These are phyloP conservation scores for Aspergillus versicolor DNA, from an alignment of 2,329 filamentous ascomycete species.

Conservation along the genomic window DNA sequence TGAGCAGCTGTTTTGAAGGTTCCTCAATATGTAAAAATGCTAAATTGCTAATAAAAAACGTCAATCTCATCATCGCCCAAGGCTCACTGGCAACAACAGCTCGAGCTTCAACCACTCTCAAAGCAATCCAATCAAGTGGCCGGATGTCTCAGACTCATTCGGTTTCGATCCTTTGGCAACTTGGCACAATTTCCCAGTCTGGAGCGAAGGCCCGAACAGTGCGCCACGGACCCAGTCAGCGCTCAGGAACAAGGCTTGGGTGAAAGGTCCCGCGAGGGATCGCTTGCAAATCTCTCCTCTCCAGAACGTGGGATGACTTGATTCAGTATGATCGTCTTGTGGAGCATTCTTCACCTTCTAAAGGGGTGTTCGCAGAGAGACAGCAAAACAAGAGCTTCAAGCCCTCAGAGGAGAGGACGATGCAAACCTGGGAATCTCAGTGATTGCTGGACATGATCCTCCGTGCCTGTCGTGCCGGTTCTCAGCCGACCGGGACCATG, in stretches of 20 bases:
- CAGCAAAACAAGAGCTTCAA: too few relatives aligned
- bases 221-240: slow-evolving; percentile 16
- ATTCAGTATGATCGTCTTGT: slow-evolving; percentile 15
- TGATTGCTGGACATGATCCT: not conserved
- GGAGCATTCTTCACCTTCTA: not conserved
- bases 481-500: not conserved
- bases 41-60: slow-evolving; percentile 3
- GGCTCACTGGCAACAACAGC: too few relatives aligned
- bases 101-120: too few relatives aligned
- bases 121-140: not conserved
- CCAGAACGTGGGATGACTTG: slow-evolving; percentile 16
- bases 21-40: too few relatives aligned
- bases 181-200: not conserved
- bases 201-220: slow-evolving; percentile 3
- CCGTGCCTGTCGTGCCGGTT: too few relatives aligned
- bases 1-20: too few relatives aligned
- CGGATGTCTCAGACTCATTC: not conserved
- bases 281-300: slow-evolving; percentile 11
- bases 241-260: slow-evolving; percentile 16
- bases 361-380: not conserved
- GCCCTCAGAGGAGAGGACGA: not conserved
- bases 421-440: not conserved
- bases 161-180: not conserved
- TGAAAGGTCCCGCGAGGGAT: slow-evolving; percentile 14
- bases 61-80: not conserved